Percentiles rank a stretch among this genome's conserved stretches.
Evolutionary conservation across 495 filamentous ascomycete species (phyloP).

Genomic region (Aspergillus ellipticus): DNA sequence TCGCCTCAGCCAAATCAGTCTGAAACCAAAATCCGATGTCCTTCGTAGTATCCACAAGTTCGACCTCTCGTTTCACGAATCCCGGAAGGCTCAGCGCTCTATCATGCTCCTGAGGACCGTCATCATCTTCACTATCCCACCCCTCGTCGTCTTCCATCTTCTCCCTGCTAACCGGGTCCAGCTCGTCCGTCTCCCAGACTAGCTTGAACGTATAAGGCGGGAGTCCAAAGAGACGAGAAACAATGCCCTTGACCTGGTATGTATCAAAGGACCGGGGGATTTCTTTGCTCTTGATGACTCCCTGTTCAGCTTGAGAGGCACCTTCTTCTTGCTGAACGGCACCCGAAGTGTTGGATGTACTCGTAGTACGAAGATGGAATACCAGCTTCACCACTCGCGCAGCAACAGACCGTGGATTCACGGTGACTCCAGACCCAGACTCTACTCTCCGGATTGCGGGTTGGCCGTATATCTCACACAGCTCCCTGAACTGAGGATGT

Average conservation of each 20-base stretch:
- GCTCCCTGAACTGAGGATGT: slow-evolving; percentile 66
- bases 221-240: slow-evolving; percentile 65
- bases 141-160: slow-evolving; percentile 58
- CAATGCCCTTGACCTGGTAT: slow-evolving; percentile 77
- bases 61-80: slow-evolving; percentile 72
- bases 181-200: slow-evolving; percentile 79
- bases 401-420: slow-evolving; percentile 66
- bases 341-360: no score
- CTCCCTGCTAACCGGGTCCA: slow-evolving; percentile 62
- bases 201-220: slow-evolving; percentile 60
- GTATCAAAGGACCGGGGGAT: slow-evolving; percentile 74
- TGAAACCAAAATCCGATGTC: slow-evolving; percentile 82
- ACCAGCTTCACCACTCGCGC: slow-evolving; percentile 64
- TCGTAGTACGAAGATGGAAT: slow-evolving; percentile 39
- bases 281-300: slow-evolving; percentile 36
- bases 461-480: slow-evolving; percentile 71
- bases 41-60: slow-evolving; percentile 75
- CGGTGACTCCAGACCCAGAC: slow-evolving; percentile 22
- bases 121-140: slow-evolving; percentile 56
- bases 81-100: slow-evolving; percentile 11
- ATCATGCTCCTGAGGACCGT: slow-evolving; percentile 14
- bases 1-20: slow-evolving; percentile 53
- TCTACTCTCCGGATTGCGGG: slow-evolving; percentile 45
- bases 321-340: not conserved
- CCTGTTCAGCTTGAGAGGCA: not conserved